Evolutionary conservation across 2,329 filamentous ascomycete genomes (phyloP), one percentile per base, ranked within the genome.

Genomic region (Monilinia fructigena): DNA sequence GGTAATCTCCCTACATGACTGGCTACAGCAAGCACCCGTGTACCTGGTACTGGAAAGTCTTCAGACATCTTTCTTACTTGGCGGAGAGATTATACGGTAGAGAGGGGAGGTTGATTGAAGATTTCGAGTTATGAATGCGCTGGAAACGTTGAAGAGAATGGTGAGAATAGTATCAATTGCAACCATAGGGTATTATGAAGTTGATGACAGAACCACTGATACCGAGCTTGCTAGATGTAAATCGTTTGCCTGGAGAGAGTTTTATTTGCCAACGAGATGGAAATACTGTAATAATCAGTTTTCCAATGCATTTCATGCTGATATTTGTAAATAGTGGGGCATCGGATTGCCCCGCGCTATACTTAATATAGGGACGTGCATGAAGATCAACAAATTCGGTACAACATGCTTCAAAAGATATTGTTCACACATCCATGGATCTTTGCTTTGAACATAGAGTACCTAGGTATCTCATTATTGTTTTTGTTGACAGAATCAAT

Each of bases 21-120:
- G 77, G 93, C 93, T 73, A 97, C 86, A 67, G 93, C 93, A 76
- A 97, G 84, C 69, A 97, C 92, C 72, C 82, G 81, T 66, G 86
- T 87, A 73, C 86, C 84, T 47, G 84, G 84, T 50, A 87, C 78
- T 47, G 81, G 75, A 52, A 75, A 72, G 28, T 74, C 71, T 35
- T 74, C 70, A 53, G 73, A 69, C 74, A 75, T 75, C 26, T 62
- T 55, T 38, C 48, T 63, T 35, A 12, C 45, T 40, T 61, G 20
- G 28, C 28, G 14, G 45, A 61, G 14, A 61, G n/a, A 6, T 38
- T 23, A 7, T 35, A 50, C 50, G 12, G 45, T 26, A 28, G 31
- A 31, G 45, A 50, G 28, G 45, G 16, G 28, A 20, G 58, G 18
- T 47, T 8, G 7, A 16, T 63, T 18, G 8, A 18, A 54, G 42